Evolutionary conservation across 2,329 filamentous ascomycete genomes (phyloP).

Genomic region (Bipolaris bicolor): DNA sequence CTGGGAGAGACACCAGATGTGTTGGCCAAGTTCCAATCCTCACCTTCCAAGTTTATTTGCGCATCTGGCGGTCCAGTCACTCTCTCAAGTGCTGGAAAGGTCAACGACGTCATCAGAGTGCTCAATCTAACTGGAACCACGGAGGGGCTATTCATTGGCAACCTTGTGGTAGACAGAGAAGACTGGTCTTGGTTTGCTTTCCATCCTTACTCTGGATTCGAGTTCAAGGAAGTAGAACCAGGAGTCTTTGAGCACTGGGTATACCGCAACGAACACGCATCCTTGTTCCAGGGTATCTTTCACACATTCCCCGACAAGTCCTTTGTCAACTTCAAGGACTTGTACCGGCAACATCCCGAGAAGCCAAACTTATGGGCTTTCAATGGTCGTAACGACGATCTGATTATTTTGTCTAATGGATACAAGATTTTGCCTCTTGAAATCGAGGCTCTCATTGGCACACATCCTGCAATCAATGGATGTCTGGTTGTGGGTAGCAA

Average conservation of each 20-base stretch:
- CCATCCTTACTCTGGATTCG: conserved; percentile 28
- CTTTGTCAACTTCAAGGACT: conserved; percentile 28
- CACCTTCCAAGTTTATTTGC: conserved; percentile 31
- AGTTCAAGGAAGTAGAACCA: conserved; percentile 31
- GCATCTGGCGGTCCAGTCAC: conserved; percentile 45
- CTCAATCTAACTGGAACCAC: conserved; percentile 32
- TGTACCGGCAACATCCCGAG: conserved; percentile 25
- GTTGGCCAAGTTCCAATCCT: conserved; percentile 23
- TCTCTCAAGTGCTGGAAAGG: conserved; percentile 23
- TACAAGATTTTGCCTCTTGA: conserved; percentile 30
- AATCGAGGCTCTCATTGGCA: conserved; percentile 29
- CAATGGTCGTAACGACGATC: conserved; percentile 29
- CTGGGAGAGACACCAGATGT: conserved; percentile 29
- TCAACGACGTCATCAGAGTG: conserved; percentile 25
- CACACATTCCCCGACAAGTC: conserved; percentile 27
- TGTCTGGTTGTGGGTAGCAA: conserved; percentile 38
- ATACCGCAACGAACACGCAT: conserved; percentile 36
- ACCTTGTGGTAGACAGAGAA: conserved; percentile 16
- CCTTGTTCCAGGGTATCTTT: conserved; percentile 31
- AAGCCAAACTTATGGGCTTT: conserved; percentile 29
- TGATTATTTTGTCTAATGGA: conserved; percentile 28
- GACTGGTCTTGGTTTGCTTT: conserved; percentile 37
- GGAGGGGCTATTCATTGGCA: conserved; percentile 31
- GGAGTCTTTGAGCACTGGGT: conserved; percentile 48
- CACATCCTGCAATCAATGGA: conserved; percentile 39